These are phyloP conservation scores for Dryas alaskensis DNA, from an alignment of 306 rosid genomes.

Conservation along the genomic window DNA sequence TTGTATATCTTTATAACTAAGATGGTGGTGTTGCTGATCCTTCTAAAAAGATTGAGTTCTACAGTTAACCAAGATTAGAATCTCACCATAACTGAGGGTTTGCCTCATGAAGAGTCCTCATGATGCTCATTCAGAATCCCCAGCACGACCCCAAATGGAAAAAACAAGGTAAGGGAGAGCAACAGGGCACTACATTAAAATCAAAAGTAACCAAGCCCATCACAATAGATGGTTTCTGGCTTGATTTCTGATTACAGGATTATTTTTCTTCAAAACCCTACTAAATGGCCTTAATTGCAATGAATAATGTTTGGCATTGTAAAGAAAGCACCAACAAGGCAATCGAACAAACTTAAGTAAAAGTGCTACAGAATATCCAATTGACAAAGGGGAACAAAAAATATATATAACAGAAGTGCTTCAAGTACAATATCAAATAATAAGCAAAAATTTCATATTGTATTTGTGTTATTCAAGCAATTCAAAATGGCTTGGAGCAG, in stretches of 20 bases:
- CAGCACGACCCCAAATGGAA: background rate
- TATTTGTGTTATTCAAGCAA: slow-evolving; percentile 8
- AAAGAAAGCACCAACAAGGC: background rate
- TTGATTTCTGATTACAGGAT: background rate
- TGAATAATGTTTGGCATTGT: background rate
- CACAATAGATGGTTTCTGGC: background rate
- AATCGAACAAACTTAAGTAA: slow-evolving; percentile 5
- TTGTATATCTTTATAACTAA: background rate
- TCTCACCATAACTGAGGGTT: background rate
- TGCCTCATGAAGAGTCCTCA: background rate
- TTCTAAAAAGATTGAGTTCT: background rate
- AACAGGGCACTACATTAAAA: background rate
- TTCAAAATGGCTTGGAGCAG: slow-evolving; percentile 7
- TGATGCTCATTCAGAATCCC: background rate
- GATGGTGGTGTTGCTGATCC: background rate
- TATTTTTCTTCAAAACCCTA: background rate
- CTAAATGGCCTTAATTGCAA: background rate
- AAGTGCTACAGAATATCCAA: background rate
- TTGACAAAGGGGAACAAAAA: background rate
- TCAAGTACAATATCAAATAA: background rate
- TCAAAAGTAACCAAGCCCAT: background rate
- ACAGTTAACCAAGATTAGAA: background rate
- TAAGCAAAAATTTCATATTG: background rate
- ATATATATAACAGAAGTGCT: background rate
- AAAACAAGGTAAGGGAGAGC: background rate